Conservation (phyloP, 352 stramenopile species). For the Pythium chondricola region DNA sequence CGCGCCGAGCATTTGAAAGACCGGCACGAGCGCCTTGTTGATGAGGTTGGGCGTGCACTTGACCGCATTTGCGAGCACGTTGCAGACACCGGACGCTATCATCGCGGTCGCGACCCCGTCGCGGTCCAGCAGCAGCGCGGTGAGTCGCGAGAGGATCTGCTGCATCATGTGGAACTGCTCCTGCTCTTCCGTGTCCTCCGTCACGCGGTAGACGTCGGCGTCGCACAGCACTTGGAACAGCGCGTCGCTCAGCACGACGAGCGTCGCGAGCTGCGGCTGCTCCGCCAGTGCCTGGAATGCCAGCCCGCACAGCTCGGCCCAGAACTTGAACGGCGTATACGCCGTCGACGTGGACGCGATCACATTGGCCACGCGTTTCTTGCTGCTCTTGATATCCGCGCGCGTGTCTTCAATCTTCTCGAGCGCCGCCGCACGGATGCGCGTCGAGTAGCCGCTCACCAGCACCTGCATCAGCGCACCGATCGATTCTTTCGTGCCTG, state of each 20-base stretch:
- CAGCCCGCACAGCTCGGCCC: slow-evolving; percentile 73
- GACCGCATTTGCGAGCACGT: slow-evolving; percentile 53
- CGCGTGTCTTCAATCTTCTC: slow-evolving; percentile 72
- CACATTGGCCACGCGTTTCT: slow-evolving; percentile 66
- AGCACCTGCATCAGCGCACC: slow-evolving; percentile 62
- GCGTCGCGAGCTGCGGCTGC: slow-evolving; percentile 21
- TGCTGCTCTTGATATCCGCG: slow-evolving; percentile 62
- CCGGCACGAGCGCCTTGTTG: slow-evolving; percentile 47
- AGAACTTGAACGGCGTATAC: slow-evolving; percentile 85
- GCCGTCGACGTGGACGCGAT: slow-evolving; percentile 68
- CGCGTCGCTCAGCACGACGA: slow-evolving; percentile 45
- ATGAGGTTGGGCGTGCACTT: slow-evolving; percentile 73
- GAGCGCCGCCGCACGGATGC: slow-evolving; percentile 54
- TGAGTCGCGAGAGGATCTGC: slow-evolving; percentile 53
- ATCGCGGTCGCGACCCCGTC: not conserved
- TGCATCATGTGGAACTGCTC: slow-evolving; percentile 80
- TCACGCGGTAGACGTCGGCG: slow-evolving; percentile 77
- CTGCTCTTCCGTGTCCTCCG: slow-evolving; percentile 77
- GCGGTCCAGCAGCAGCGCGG: slow-evolving; percentile 18
- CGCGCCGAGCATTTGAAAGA: slow-evolving; percentile 52
- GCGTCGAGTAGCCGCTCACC: slow-evolving; percentile 41
- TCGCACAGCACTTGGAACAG: slow-evolving; percentile 65
- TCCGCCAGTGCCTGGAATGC: slow-evolving; percentile 32
- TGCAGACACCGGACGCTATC: slow-evolving; percentile 30
- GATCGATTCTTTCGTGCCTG: slow-evolving; percentile 37